Conservation (phyloP, 2,329 filamentous ascomycete species). For the Tolypocladium inflatum region DNA sequence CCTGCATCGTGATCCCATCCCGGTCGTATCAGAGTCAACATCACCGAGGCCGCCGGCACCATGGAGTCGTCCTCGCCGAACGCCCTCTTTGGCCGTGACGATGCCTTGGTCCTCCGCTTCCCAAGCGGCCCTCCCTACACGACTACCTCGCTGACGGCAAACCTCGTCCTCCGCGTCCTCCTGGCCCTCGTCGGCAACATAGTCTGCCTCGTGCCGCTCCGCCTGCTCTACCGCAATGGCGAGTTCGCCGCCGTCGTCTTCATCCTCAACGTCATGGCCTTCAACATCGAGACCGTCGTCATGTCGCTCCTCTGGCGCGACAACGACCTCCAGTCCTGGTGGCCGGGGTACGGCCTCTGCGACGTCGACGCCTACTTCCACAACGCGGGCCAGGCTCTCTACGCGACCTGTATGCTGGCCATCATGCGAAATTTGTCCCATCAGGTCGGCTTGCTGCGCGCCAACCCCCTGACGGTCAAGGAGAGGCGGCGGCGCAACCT, state of each 20-base stretch:
- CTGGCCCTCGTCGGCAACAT: conserved; percentile 35
- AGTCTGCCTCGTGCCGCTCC: conserved; percentile 40
- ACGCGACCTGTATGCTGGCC: conserved; percentile 40
- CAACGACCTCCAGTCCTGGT: conserved; percentile 41
- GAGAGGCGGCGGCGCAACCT: conserved; percentile 34
- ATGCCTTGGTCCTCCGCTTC: conserved; percentile 5
- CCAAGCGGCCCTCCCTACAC: conserved; percentile 10
- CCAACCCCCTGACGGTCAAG: conserved; percentile 23
- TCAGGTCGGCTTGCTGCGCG: conserved; percentile 36
- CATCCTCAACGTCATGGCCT: conserved; percentile 32
- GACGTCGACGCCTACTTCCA: conserved; percentile 40
- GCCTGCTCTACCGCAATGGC: conserved; percentile 39
- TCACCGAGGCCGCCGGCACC: neutral
- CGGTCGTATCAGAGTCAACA: neutral
- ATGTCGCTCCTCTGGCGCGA: conserved; percentile 44
- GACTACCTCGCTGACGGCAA: conserved; percentile 25
- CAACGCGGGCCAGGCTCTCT: conserved; percentile 36
- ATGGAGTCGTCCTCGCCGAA: neutral
- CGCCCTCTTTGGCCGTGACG: neutral
- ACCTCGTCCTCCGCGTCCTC: conserved; percentile 39
- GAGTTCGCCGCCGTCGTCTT: conserved; percentile 45
- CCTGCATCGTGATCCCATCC: neutral
- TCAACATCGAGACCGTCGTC: conserved; percentile 39
- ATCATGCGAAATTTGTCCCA: conserved; percentile 44
- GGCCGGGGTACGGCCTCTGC: conserved; percentile 41